Evolutionary conservation across 2,329 filamentous ascomycete genomes (phyloP).

Genomic region (Pleomassaria siparia): DNA sequence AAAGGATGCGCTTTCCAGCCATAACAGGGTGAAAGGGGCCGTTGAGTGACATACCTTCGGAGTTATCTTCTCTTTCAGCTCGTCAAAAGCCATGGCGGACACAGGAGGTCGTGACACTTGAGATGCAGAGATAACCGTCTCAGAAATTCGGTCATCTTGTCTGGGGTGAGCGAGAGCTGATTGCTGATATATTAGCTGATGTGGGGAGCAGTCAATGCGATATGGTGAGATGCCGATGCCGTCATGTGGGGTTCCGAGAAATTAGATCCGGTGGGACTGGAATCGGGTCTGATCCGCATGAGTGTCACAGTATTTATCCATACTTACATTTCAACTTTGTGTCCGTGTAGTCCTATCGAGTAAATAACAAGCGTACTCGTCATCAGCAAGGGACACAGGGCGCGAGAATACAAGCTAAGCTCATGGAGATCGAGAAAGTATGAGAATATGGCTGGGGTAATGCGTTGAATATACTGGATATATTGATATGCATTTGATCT

Average conservation of each 20-base stretch:
- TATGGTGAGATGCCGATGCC: constrained; percentile 11
- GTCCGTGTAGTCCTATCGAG: no score
- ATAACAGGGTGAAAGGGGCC: constrained; percentile 10
- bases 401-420: neutral
- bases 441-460: no score
- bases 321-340: no score
- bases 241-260: constrained; percentile 30
- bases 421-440: no score
- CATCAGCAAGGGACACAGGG: neutral
- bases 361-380: no score
- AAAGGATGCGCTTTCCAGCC: neutral
- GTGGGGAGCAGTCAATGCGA: constrained; percentile 21
- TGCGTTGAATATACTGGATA: no score
- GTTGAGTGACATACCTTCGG: constrained; percentile 23
- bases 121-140: neutral
- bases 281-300: neutral
- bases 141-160: neutral
- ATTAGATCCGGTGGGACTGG: neutral
- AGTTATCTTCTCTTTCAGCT: constrained; percentile 36
- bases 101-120: neutral
- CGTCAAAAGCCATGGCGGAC: constrained; percentile 32
- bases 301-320: no score
- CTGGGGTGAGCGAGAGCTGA: constrained; percentile 6
- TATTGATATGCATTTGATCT: neutral
- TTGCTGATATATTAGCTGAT: constrained; percentile 16